Base-by-base conservation (phyloP, 2,329 filamentous ascomycete species). In the Aaosphaeria pasadenensis region DNA sequence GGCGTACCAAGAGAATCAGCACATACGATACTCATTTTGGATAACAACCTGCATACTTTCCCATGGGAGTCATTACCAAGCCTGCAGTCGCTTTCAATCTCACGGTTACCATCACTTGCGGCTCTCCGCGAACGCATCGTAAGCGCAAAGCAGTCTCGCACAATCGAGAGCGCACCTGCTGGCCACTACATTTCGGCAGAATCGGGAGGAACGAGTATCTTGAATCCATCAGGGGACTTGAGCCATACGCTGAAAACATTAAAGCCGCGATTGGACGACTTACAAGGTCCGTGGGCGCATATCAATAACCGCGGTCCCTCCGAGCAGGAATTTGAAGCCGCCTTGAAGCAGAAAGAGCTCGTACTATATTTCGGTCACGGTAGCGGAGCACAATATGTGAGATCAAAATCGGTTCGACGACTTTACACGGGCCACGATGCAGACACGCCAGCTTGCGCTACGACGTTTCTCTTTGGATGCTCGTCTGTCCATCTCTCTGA, bases 311-410 rank as follows among this genome's bases (percentile, higher is more conserved):
- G 82, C 24, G 77, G 79, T 2, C 94, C 94, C 1, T 82, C 78
- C 0, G 92, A 97, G 66, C 71, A 80, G 3, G 89, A 95, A 52
- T 92, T 97, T 68, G 84, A 86, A 54, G 61, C 72, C 0, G 82
- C 81, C 0, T 79, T 99, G 6, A 74, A 81, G 42, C 70, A 76
- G 0, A 85, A 84, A 13, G 85, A 90, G 49, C 75, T 96, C 2
- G 76, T 96, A 28, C 78, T 99, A 7, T 99, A 99, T 74, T 97
- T 99, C 70, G 94, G 94, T 1, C 94, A 99, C 72, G 94, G 94
- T 51, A 92, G 89, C 56, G 94, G 92, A 24, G 89, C 89, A 30
- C 94, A 99, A 71, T 99, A 96, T 71, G 90, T 99, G 49, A 87
- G 91, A 30, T 85, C 88, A 9, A 84, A 89, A 57, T 89, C 89